Evolutionary conservation across 1,284 basidiomycete species (phyloP).

Genomic region (Trichosporon asahii): DNA sequence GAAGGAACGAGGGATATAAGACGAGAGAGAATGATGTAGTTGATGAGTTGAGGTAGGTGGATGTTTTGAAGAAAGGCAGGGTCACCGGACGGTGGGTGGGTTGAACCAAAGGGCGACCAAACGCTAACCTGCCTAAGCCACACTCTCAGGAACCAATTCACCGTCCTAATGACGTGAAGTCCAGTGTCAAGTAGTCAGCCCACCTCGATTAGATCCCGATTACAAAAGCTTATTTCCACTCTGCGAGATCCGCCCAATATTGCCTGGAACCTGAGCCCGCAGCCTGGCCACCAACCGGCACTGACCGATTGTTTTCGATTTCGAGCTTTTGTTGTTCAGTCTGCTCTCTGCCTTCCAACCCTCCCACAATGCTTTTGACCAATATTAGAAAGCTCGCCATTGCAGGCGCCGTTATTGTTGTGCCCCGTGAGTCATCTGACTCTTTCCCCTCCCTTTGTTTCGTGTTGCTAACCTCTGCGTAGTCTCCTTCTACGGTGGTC

Average conservation of each 20-base stretch:
- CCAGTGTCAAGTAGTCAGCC: not conserved
- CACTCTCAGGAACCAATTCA: not conserved
- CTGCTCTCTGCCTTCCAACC: not conserved
- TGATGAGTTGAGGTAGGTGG: conserved; percentile 2
- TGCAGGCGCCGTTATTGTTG: conserved; percentile 32
- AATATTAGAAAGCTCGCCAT: conserved; percentile 41
- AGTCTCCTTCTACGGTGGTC: conserved; percentile 40
- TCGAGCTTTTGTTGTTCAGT: not conserved
- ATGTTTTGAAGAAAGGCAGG: conserved; percentile 10
- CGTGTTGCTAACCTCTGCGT: not conserved
- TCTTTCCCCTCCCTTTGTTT: not conserved
- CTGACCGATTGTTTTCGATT: not conserved
- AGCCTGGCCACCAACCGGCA: not conserved
- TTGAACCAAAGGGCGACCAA: not conserved
- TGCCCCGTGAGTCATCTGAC: conserved; percentile 32
- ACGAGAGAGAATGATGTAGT: conserved; percentile 2
- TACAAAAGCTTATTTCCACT: not conserved
- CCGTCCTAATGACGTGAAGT: not conserved
- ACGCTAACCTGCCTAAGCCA: not conserved
- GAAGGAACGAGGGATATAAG: not conserved
- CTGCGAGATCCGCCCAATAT: too few species aligned
- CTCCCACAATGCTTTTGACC: conserved; percentile 29
- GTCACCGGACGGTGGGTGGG: not conserved
- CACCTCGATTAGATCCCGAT: not conserved
- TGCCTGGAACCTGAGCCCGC: not conserved